Evolutionary conservation across 352 stramenopile genomes (phyloP).

Genomic region (Globisporangium takayamanum): DNA sequence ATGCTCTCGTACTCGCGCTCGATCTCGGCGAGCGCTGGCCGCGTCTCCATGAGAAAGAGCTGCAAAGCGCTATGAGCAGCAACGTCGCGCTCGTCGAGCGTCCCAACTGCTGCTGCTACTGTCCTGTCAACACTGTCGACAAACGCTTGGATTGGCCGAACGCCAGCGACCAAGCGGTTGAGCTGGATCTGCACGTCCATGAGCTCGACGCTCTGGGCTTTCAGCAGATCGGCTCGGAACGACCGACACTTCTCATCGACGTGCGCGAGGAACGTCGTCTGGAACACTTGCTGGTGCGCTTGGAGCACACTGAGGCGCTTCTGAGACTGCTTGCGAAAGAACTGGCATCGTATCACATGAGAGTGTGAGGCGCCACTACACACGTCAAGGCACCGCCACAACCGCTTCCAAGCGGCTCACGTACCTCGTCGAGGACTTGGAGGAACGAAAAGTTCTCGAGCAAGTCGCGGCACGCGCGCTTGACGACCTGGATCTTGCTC

Average conservation of each 20-base stretch:
- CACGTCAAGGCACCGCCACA: neutral
- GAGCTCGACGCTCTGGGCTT: constrained; percentile 42
- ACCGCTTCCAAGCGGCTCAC: neutral
- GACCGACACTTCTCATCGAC: constrained; percentile 50
- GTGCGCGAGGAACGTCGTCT: constrained; percentile 25
- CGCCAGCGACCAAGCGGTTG: constrained; percentile 44
- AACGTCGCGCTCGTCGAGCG: constrained; percentile 24
- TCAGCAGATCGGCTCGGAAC: constrained; percentile 49
- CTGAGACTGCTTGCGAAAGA: constrained; percentile 31
- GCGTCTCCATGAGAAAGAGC: constrained; percentile 39
- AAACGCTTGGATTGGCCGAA: constrained; percentile 39
- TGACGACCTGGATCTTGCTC: constrained; percentile 43
- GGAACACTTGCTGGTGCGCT: constrained; percentile 23
- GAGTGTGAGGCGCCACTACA: neutral
- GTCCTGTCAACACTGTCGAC: constrained; percentile 19
- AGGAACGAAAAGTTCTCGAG: constrained; percentile 68
- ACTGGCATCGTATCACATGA: constrained; percentile 14
- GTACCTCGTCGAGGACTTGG: constrained; percentile 38
- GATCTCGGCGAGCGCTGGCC: constrained; percentile 28
- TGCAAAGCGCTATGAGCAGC: constrained; percentile 41
- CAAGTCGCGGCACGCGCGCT: constrained; percentile 55
- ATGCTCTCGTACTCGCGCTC: constrained; percentile 62
- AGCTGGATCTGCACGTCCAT: constrained; percentile 61
- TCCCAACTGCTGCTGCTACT: neutral
- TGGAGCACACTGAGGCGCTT: constrained; percentile 35